These are phyloP conservation scores for Yarrowia alimentaria DNA, from an alignment of 805 yeast species.

Conservation along the genomic window DNA sequence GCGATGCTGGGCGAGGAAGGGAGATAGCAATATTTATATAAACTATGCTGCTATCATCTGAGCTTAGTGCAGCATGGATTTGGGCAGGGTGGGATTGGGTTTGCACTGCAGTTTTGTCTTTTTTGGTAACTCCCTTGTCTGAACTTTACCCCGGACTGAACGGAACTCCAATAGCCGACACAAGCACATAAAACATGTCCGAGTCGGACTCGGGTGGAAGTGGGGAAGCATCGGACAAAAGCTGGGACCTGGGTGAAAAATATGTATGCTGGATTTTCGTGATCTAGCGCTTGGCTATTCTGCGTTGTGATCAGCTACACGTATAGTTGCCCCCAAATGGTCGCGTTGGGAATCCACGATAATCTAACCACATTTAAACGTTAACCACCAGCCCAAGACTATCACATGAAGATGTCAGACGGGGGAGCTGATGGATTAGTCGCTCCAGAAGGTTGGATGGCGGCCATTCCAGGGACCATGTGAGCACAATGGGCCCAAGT, in stretches of 20 bases:
- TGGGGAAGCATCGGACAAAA: constrained; percentile 9
- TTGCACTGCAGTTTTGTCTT: neutral
- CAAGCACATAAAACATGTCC: constrained; percentile 12
- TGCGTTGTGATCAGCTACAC: neutral
- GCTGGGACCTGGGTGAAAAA: constrained; percentile 5
- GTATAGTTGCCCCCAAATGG: neutral
- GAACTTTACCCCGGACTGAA: constrained; percentile 26
- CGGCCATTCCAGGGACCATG: too few relatives aligned
- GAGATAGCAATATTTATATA: constrained; percentile 23
- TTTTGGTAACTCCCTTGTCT: constrained; percentile 24
- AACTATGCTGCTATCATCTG: constrained; percentile 11
- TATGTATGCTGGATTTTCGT: too few relatives aligned
- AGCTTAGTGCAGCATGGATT: constrained; percentile 9
- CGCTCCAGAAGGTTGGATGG: too few relatives aligned
- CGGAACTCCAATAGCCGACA: constrained; percentile 27
- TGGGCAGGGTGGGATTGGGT: constrained; percentile 27
- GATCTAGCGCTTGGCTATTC: too few relatives aligned
- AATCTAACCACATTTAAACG: too few relatives aligned
- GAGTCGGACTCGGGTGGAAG: constrained; percentile 6
- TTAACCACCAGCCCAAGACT: too few relatives aligned
- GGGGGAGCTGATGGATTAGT: too few relatives aligned
- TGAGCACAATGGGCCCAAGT: too few relatives aligned
- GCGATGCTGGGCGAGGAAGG: constrained; percentile 13
- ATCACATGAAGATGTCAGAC: too few relatives aligned
- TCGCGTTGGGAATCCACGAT: neutral